Percentiles rank a stretch among this genome's conserved stretches.
phyloP scores from a whole-genome alignment of 1,139 yeast genomes.

The Pneumocystis sp. region DNA sequence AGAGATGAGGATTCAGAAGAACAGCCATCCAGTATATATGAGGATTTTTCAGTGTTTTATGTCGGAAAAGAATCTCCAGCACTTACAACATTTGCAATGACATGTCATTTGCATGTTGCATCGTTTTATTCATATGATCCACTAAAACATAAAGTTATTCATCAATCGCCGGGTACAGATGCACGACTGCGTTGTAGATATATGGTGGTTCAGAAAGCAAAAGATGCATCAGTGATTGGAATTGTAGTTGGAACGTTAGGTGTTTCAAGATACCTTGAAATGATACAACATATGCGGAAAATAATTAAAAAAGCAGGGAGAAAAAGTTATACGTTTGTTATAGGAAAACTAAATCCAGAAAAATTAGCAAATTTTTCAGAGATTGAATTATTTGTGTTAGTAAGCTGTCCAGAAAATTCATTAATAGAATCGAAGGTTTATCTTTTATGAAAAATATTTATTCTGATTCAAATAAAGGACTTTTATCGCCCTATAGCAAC shows the following conservation, averaged over 20 bases:
- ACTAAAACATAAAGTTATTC: not conserved
- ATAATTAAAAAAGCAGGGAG: slow-evolving; percentile 65
- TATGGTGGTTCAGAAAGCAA: slow-evolving; percentile 69
- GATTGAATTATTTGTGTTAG: slow-evolving; percentile 80
- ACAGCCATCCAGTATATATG: not conserved
- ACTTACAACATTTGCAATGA: slow-evolving; percentile 23
- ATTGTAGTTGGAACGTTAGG: slow-evolving; percentile 71
- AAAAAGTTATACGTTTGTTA: slow-evolving; percentile 85
- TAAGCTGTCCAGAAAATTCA: slow-evolving; percentile 93
- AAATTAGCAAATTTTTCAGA: slow-evolving; percentile 88
- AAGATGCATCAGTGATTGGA: slow-evolving; percentile 86
- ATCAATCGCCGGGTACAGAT: slow-evolving; percentile 5
- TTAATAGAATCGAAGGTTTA: slow-evolving; percentile 31
- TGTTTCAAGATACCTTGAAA: slow-evolving; percentile 24
- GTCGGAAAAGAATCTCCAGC: slow-evolving; percentile 66
- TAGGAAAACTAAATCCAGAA: slow-evolving; percentile 97
- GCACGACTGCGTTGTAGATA: slow-evolving; percentile 55
- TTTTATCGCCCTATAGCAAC: slow-evolving; percentile 85
- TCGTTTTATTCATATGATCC: slow-evolving; percentile 10
- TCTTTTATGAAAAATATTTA: slow-evolving; percentile 42
- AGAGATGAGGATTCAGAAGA: not conserved
- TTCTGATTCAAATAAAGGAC: slow-evolving; percentile 27
- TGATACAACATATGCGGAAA: slow-evolving; percentile 22
- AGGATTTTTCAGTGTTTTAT: slow-evolving; percentile 44
- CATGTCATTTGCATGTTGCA: slow-evolving; percentile 9